A percentile compares a stretch with the other conserved stretches of the same genome.
phyloP scores from a whole-genome alignment of 306 rosid genomes.

The Vicia villosa region DNA sequence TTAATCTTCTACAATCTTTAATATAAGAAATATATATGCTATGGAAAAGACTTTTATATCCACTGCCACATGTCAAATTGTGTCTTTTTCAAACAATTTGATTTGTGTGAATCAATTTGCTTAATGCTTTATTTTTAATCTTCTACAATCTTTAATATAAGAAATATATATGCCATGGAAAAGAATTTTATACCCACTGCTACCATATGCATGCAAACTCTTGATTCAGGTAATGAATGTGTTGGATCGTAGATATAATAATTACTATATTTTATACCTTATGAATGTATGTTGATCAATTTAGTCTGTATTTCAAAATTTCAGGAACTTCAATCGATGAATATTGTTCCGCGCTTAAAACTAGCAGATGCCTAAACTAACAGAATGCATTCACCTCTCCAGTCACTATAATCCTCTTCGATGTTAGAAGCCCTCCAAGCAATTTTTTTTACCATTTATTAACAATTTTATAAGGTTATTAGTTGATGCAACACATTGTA shows the following conservation, averaged over 20 bases:
- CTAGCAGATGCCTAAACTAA: slow-evolving; percentile 75
- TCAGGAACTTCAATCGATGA: slow-evolving; percentile 96
- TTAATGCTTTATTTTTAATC: no score
- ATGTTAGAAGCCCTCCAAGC: no score
- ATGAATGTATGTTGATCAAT: slow-evolving; percentile 1
- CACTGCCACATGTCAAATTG: no score
- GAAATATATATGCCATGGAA: no score
- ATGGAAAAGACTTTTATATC: no score
- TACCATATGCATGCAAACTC: slow-evolving; percentile 98
- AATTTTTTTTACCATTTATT: not conserved
- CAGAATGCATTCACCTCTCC: not conserved
- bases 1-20: no score
- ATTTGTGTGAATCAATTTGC: no score
- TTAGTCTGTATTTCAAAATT: slow-evolving; percentile 31
- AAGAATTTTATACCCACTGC: no score
- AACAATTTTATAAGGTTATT: not conserved
- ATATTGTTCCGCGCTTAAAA: slow-evolving; percentile 80
- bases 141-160: no score
- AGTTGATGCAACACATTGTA: not conserved
- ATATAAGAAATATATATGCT: no score
- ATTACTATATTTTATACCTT: not conserved
- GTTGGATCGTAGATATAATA: not conserved
- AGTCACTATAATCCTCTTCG: not conserved
- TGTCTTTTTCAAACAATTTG: no score
- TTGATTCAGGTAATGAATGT: slow-evolving; percentile 81